A percentile compares a stretch with the other conserved stretches of the same genome.
These are phyloP conservation scores for Lachnellula occidentalis DNA, from an alignment of 2,329 filamentous ascomycete species.

Conservation along the genomic window DNA sequence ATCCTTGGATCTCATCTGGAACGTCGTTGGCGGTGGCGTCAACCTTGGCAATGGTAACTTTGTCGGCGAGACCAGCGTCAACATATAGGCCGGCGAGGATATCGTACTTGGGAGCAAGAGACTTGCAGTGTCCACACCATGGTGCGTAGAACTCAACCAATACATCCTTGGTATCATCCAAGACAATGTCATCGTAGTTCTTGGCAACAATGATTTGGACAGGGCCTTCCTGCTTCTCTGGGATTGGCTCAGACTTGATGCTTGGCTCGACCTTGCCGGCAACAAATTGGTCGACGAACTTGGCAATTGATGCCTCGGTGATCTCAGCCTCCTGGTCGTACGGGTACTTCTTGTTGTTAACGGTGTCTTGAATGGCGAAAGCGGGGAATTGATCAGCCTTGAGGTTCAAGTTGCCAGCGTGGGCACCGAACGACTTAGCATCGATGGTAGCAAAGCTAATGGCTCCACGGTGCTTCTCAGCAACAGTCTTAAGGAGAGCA, in stretches of 20 bases:
- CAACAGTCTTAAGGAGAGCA: constrained; percentile 74
- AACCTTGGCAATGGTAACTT: constrained; percentile 93
- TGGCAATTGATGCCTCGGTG: constrained; percentile 59
- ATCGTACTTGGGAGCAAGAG: constrained; percentile 92
- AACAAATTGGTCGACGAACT: constrained; percentile 81
- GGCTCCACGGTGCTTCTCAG: constrained; percentile 85
- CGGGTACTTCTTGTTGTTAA: constrained; percentile 96
- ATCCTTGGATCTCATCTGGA: constrained; percentile 92
- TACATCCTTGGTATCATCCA: constrained; percentile 94
- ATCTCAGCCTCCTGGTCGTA: constrained; percentile 81
- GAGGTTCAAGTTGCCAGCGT: constrained; percentile 95
- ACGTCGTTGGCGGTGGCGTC: constrained; percentile 96
- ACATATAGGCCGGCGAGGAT: constrained; percentile 76
- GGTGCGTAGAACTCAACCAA: constrained; percentile 98
- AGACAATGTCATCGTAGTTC: constrained; percentile 85
- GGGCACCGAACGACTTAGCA: constrained; percentile 86
- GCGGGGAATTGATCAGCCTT: constrained; percentile 92
- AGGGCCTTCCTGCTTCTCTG: constrained; percentile 85
- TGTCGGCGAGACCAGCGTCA: constrained; percentile 69
- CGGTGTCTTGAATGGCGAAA: constrained; percentile 93
- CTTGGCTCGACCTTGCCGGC: constrained; percentile 87
- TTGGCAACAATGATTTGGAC: constrained; percentile 88
- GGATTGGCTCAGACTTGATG: constrained; percentile 97
- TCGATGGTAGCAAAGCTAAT: constrained; percentile 99
- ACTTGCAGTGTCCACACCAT: constrained; percentile 99